Conservation (phyloP, 1,284 basidiomycete species). For the Paramarasmius palmivorus region DNA sequence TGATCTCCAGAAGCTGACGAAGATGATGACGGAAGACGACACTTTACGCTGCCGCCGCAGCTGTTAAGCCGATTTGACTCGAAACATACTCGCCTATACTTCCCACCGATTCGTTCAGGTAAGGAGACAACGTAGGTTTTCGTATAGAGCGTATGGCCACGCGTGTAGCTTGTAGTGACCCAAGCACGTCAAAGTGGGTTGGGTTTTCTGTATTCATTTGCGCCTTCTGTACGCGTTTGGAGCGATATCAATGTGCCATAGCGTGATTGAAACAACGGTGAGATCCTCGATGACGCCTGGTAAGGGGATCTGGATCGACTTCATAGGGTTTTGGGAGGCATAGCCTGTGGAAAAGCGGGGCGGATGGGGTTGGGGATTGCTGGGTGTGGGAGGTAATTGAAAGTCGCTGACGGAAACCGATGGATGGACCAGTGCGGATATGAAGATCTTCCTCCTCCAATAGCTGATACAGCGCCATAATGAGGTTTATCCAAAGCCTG, state of each 20-base stretch:
- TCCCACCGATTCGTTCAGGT: slow-evolving; percentile 67
- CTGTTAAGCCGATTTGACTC: slow-evolving; percentile 10
- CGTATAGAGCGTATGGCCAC: slow-evolving; percentile 77
- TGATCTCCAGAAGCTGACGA: background rate
- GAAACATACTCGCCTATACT: slow-evolving; percentile 48
- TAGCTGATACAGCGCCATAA: slow-evolving; percentile 70
- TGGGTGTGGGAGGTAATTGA: slow-evolving; percentile 71
- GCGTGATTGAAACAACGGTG: slow-evolving; percentile 50
- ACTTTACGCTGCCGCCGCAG: background rate
- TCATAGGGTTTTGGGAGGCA: slow-evolving; percentile 66
- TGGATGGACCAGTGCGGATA: slow-evolving; percentile 39
- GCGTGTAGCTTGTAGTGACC: slow-evolving; percentile 68
- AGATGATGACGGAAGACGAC: background rate
- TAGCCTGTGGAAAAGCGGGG: slow-evolving; percentile 49
- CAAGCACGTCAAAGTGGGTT: slow-evolving; percentile 55
- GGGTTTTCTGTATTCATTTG: slow-evolving; percentile 5
- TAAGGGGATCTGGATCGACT: slow-evolving; percentile 68
- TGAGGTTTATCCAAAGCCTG: slow-evolving; percentile 44
- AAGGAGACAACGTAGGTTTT: slow-evolving; percentile 78
- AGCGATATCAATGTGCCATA: slow-evolving; percentile 49
- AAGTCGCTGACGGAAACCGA: slow-evolving; percentile 49
- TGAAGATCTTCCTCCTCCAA: slow-evolving; percentile 49
- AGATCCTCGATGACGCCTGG: slow-evolving; percentile 75
- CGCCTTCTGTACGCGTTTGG: background rate
- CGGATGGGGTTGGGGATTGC: slow-evolving; percentile 45